A percentile compares a stretch with the other conserved stretches of the same genome.
phyloP scores from a whole-genome alignment of 768 basidiomycete species.

The Calocera cornea region DNA sequence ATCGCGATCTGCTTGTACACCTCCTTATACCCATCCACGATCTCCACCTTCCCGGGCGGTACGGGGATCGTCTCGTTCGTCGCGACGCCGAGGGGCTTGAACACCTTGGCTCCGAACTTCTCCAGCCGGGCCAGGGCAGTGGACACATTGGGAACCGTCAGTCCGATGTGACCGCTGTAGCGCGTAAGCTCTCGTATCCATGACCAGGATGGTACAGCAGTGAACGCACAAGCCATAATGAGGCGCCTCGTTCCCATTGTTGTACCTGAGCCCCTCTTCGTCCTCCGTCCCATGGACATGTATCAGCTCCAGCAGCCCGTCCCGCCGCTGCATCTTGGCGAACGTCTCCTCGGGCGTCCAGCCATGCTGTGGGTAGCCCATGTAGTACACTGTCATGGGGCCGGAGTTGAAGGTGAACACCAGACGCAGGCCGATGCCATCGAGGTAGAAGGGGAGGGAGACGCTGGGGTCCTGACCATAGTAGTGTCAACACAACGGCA shows the following conservation, averaged over 20 bases:
- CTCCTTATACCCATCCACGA: not conserved
- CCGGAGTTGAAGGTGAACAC: constrained; percentile 1
- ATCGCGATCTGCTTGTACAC: not conserved
- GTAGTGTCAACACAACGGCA: not conserved
- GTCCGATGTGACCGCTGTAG: not conserved
- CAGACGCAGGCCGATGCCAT: not conserved
- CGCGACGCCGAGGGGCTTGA: not conserved
- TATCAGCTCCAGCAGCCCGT: not conserved
- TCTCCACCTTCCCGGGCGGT: not conserved
- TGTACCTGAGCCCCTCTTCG: not conserved
- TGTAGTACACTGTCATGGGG: not conserved
- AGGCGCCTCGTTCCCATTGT: not conserved
- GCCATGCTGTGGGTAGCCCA: not conserved
- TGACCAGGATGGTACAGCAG: not conserved
- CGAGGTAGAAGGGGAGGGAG: not conserved
- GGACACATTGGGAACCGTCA: not conserved
- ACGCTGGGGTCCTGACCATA: not conserved
- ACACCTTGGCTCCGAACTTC: not conserved
- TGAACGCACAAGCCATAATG: not conserved
- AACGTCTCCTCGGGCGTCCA: not conserved
- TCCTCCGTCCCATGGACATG: not conserved
- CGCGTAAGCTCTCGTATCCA: not conserved
- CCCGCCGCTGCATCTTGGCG: not conserved
- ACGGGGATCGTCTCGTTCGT: constrained; percentile 3
- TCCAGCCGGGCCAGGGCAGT: not conserved